phyloP scores from a whole-genome alignment of 1,139 yeast genomes.

The Nadsonia commutata region DNA sequence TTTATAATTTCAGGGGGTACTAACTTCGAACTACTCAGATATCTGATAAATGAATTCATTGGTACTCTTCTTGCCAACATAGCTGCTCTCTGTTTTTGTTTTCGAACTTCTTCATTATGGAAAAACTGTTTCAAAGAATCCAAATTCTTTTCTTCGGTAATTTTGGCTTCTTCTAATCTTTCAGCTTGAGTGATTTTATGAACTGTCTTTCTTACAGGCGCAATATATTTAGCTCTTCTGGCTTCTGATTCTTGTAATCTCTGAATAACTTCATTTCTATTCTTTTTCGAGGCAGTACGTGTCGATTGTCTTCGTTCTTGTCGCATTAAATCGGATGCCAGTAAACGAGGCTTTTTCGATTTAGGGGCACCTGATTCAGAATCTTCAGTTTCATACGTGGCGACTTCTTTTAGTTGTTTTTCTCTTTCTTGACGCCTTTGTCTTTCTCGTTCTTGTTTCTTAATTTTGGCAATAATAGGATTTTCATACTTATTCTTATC shows the following conservation, averaged over 20 bases:
- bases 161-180: slow-evolving; percentile 66
- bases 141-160: slow-evolving; percentile 67
- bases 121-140: slow-evolving; percentile 60
- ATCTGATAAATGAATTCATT: slow-evolving; percentile 41
- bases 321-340: slow-evolving; percentile 3
- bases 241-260: slow-evolving; percentile 59
- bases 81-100: slow-evolving; percentile 60
- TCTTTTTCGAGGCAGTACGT: slow-evolving; percentile 64
- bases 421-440: neutral
- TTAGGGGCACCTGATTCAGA: slow-evolving; percentile 9
- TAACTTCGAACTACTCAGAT: slow-evolving; percentile 25
- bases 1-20: slow-evolving; percentile 16
- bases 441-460: slow-evolving; percentile 1
- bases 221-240: slow-evolving; percentile 32
- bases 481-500: slow-evolving; percentile 8
- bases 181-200: slow-evolving; percentile 67
- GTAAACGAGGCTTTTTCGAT: slow-evolving; percentile 14
- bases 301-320: slow-evolving; percentile 59
- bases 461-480: slow-evolving; percentile 5
- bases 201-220: slow-evolving; percentile 26
- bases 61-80: slow-evolving; percentile 50
- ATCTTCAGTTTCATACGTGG: slow-evolving; percentile 3
- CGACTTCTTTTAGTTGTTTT: neutral
- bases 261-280: slow-evolving; percentile 63
- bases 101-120: slow-evolving; percentile 74